phyloP scores from a whole-genome alignment of 176 grass and related monocot species.

The Oryza officinalis region DNA sequence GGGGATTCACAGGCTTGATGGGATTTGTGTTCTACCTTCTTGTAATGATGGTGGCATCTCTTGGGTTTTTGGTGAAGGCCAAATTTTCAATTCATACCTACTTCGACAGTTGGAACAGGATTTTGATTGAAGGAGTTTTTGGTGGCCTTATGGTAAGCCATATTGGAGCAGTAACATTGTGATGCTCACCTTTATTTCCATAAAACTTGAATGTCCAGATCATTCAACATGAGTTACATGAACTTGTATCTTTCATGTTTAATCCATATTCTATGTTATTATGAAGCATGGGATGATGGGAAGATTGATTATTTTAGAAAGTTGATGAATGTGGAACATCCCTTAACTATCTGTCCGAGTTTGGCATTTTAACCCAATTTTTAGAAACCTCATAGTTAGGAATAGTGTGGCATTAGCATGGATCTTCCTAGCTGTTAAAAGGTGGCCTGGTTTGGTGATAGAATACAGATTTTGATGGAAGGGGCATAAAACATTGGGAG shows the following conservation, averaged over 20 bases:
- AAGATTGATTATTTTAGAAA: constrained; percentile 4
- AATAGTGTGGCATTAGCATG: neutral
- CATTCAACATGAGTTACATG: neutral
- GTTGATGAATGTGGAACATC: neutral
- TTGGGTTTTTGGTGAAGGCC: constrained; percentile 63
- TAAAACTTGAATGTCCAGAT: constrained; percentile 4
- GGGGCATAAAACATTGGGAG: neutral
- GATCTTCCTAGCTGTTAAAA: neutral
- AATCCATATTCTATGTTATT: neutral
- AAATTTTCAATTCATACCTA: constrained; percentile 71
- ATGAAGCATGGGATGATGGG: neutral
- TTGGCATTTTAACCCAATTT: neutral
- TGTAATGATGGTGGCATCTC: constrained; percentile 67
- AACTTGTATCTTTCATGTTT: neutral
- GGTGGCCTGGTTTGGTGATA: neutral
- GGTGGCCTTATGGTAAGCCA: constrained; percentile 89
- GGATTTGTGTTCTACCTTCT: constrained; percentile 86
- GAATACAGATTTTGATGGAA: neutral
- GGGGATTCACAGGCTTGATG: constrained; percentile 71
- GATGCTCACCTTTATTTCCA: constrained; percentile 3
- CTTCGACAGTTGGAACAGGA: constrained; percentile 83
- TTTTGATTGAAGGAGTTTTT: constrained; percentile 77
- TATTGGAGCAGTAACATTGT: neutral
- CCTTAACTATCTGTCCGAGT: neutral
- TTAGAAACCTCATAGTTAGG: constrained; percentile 6